These are phyloP conservation scores for Rehmannia glutinosa DNA, from an alignment of 257 asterid species.

Conservation along the genomic window DNA sequence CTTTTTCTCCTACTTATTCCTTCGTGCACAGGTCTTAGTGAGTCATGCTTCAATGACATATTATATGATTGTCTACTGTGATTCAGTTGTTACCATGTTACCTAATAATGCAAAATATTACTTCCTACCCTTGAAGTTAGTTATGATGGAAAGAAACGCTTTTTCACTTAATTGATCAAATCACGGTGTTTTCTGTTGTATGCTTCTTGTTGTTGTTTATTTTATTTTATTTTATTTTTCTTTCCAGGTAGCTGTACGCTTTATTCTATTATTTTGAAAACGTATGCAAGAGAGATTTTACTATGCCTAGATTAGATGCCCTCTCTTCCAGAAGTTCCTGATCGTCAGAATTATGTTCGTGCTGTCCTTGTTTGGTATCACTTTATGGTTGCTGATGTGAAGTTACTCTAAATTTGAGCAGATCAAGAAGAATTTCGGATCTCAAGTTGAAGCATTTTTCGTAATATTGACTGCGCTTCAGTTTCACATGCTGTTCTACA, in stretches of 20 bases:
- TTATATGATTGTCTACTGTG: slow-evolving; percentile 1
- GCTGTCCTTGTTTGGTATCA: background rate
- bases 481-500: slow-evolving; percentile 90
- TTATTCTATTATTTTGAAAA: background rate
- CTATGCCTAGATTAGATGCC: no score
- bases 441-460: slow-evolving; percentile 91
- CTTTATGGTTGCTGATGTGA: slow-evolving; percentile 14
- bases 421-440: slow-evolving; percentile 81
- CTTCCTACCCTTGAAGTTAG: background rate
- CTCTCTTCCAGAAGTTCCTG: background rate
- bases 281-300: no score
- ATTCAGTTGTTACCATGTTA: background rate
- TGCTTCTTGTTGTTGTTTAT: background rate
- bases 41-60: background rate
- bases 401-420: slow-evolving; percentile 36
- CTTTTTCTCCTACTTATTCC: background rate
- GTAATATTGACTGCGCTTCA: slow-evolving; percentile 72
- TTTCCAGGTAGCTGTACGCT: background rate
- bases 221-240: background rate
- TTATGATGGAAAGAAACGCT: slow-evolving; percentile 6
- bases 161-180: background rate
- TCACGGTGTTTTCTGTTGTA: background rate
- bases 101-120: background rate
- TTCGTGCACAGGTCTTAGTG: background rate
- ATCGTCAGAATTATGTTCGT: background rate